A percentile compares a stretch with the other conserved stretches of the same genome.
These are phyloP conservation scores for Cyberlindnera misumaiensis DNA, from an alignment of 805 yeast genomes.

Conservation along the genomic window DNA sequence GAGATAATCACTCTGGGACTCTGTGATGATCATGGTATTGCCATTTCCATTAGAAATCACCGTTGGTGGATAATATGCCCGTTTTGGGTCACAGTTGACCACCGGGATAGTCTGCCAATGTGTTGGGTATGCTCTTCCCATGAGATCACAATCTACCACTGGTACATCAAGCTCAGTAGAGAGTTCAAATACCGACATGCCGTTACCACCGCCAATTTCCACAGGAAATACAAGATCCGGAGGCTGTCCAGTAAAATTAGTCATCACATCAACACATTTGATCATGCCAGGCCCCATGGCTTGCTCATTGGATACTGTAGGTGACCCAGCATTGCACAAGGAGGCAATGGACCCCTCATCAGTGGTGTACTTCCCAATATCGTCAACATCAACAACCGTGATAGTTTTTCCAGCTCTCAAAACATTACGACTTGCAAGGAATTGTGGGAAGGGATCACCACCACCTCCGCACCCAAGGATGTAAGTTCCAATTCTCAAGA, in stretches of 20 bases:
- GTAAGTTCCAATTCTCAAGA: conserved; percentile 37
- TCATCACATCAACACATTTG: conserved; percentile 25
- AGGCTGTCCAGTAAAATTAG: conserved; percentile 21
- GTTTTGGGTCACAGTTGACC: conserved; percentile 17
- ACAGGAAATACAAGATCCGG: conserved; percentile 32
- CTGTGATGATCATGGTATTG: conserved; percentile 28
- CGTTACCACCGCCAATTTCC: conserved; percentile 42
- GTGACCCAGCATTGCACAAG: conserved; percentile 39
- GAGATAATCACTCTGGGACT: conserved; percentile 26
- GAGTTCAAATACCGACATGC: too few relatives aligned
- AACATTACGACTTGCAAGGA: conserved; percentile 29
- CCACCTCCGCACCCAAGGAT: conserved; percentile 49
- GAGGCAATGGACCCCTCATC: too few relatives aligned
- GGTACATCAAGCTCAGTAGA: too few relatives aligned
- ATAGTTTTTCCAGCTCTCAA: conserved; percentile 30
- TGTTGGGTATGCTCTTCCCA: conserved; percentile 46
- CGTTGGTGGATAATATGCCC: conserved; percentile 20
- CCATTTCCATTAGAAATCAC: conserved; percentile 38
- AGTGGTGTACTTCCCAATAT: conserved; percentile 6
- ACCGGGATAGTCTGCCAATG: conserved; percentile 30
- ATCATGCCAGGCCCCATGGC: conserved; percentile 32
- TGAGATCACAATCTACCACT: conserved; percentile 29
- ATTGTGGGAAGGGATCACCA: conserved; percentile 37
- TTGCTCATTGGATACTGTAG: conserved; percentile 40
- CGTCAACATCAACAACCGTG: conserved; percentile 26